Evolutionary conservation across 345 rosid species (phyloP).

Genomic region (Eucalyptus caleyi): DNA sequence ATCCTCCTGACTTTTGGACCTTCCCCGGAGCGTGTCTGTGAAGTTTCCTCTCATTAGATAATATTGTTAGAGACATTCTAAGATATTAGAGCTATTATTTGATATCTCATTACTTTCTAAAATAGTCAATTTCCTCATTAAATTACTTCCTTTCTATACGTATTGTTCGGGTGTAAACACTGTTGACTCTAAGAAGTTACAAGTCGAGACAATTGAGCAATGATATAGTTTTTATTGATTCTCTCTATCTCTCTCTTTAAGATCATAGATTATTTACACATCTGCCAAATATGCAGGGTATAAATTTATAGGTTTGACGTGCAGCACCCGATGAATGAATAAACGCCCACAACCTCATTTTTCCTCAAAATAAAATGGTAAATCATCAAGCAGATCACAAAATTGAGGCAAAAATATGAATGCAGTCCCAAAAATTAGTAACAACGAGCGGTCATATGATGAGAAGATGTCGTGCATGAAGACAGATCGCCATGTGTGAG

Average conservation of each 20-base stretch:
- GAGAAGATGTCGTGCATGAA: neutral
- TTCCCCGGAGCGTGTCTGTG: slow-evolving; percentile 77
- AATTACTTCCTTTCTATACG: neutral
- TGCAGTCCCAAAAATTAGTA: neutral
- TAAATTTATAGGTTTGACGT: neutral
- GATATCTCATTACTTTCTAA: neutral
- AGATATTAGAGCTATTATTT: neutral
- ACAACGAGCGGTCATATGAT: neutral
- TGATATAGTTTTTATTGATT: neutral
- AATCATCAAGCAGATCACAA: neutral
- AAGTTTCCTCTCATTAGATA: slow-evolving; percentile 83
- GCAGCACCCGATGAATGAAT: neutral
- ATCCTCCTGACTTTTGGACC: slow-evolving; percentile 33
- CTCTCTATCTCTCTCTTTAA: neutral
- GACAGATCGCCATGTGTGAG: neutral
- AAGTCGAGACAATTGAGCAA: neutral
- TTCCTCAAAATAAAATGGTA: neutral
- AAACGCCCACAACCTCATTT: neutral
- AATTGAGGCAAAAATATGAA: neutral
- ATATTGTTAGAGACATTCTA: neutral
- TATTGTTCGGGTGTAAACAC: neutral
- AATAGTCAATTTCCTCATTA: neutral
- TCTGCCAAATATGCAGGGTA: neutral
- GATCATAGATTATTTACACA: neutral
- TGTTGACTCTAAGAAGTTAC: neutral